phyloP scores from a whole-genome alignment of 192 early-diverging fungal genomes.

The Fimicolochytrium jonesii region DNA sequence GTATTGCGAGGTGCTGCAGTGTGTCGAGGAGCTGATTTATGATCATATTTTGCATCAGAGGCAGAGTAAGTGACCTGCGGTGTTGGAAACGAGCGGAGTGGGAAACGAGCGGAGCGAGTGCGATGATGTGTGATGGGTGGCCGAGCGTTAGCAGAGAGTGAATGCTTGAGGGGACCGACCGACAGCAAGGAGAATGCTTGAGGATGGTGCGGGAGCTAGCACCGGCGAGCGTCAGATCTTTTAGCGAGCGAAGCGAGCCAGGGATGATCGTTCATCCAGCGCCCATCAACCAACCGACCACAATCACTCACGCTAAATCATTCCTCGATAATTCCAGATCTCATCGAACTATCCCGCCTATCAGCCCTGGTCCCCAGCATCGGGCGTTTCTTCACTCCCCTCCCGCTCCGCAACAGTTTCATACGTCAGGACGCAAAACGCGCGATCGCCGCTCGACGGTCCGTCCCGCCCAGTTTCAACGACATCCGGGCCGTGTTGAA shows the following conservation, averaged over 20 bases:
- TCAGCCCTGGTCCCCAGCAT: conserved; percentile 71
- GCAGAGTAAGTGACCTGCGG: conserved; percentile 37
- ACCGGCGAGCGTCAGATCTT: too few species aligned
- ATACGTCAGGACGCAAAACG: conserved; percentile 59
- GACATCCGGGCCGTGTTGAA: conserved; percentile 88
- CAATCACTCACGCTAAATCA: too few species aligned
- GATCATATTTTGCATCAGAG: conserved; percentile 54
- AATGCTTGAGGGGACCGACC: too few species aligned
- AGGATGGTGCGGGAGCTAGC: too few species aligned
- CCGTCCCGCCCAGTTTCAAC: conserved; percentile 90
- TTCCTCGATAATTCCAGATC: conserved; percentile 26
- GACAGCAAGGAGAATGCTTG: too few species aligned
- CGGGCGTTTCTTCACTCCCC: conserved; percentile 79
- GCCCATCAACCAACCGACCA: too few species aligned
- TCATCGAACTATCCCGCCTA: conserved; percentile 71
- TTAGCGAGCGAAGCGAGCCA: too few species aligned
- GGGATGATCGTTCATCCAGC: too few species aligned
- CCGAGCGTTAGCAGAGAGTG: too few species aligned
- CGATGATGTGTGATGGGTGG: too few species aligned
- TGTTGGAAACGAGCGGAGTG: too few species aligned
- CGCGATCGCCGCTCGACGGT: conserved; percentile 69
- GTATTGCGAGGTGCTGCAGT: conserved; percentile 74
- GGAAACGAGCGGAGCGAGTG: too few species aligned
- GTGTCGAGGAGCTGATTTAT: conserved; percentile 73
- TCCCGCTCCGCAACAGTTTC: conserved; percentile 74